phyloP scores from a whole-genome alignment of 768 basidiomycete species.

The Tricholoma bakamatsutake region DNA sequence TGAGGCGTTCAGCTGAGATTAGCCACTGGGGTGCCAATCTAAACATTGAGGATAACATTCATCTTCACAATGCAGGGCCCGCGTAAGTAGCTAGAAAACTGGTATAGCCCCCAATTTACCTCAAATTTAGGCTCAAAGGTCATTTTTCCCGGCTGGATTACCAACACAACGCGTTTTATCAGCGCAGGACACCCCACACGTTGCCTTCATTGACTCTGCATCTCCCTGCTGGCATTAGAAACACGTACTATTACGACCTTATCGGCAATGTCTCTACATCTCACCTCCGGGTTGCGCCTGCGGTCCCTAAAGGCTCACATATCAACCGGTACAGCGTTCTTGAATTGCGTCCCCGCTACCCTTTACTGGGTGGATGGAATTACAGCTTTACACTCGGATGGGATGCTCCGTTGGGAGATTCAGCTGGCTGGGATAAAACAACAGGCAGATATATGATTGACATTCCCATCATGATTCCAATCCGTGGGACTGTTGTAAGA shows the following conservation, averaged over 20 bases:
- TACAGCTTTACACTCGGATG: slow-evolving; percentile 93
- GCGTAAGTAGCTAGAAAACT: slow-evolving; percentile 44
- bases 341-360: slow-evolving; percentile 86
- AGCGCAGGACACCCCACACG: slow-evolving; percentile 60
- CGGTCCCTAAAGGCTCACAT: slow-evolving; percentile 50
- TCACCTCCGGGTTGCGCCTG: slow-evolving; percentile 64
- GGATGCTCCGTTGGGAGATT: slow-evolving; percentile 80
- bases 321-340: slow-evolving; percentile 58
- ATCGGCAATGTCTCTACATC: slow-evolving; percentile 98
- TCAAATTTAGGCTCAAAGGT: slow-evolving; percentile 70
- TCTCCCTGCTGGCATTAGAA: slow-evolving; percentile 77
- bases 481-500: slow-evolving; percentile 77
- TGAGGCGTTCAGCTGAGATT: slow-evolving; percentile 79
- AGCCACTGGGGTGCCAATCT: slow-evolving; percentile 97
- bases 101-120: background rate
- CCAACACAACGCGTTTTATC: slow-evolving; percentile 70
- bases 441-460: slow-evolving; percentile 67
- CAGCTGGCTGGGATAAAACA: slow-evolving; percentile 55
- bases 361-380: slow-evolving; percentile 95
- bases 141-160: slow-evolving; percentile 91
- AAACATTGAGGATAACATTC: slow-evolving; percentile 86
- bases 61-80: slow-evolving; percentile 87
- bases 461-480: slow-evolving; percentile 79
- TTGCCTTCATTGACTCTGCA: slow-evolving; percentile 69
- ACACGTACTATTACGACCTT: slow-evolving; percentile 85